Base-by-base conservation (phyloP, 495 filamentous ascomycete species). In the Penicillium canescens region DNA sequence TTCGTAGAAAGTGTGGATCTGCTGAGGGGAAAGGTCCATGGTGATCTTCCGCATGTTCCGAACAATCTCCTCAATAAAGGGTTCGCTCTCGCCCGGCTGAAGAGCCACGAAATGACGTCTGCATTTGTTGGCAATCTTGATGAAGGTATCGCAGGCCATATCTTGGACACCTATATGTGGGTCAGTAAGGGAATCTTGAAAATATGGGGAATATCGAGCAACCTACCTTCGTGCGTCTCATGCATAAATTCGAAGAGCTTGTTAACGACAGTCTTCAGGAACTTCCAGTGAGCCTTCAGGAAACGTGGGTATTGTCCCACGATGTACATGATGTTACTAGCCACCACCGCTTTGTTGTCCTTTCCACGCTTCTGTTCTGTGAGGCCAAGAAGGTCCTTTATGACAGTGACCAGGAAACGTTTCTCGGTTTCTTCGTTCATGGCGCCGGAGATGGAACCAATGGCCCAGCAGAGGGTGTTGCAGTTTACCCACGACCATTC, bases 201-300 rank as follows among this genome's bases (percentile, higher is more conserved):
- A 50, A 37, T 13, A 36, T 31, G 11, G 42, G 41, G 14, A n/a
- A 63, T 1, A 12, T 24, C 23, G 6, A 14, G 35, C 12, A 46
- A 71, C 79, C 62, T 65, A 84, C 90, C 94, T 82, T 99, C 94
- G 66, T 99, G 94, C 4, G 94, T 98, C 67, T 99, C 94, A 71
- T 99, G 94, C 94, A 99, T 99, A 66, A 99, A 99, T 72, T 99
- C 94, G 62, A 99, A 99, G 11, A 99, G 83, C 75, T 99, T 99
- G 75, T 98, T 99, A 59, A 99, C 94, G 18, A 99, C 94, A 6
- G 94, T 99, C 82, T 99, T 99, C 60, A 99, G 75, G 75, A 99
- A 99, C 70, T 98, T 98, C 94, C 94, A 98, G 68, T 98, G 94
- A 0, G 94, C 94, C 71, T 98, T 98, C 60, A 98, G 75, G 74